These are phyloP conservation scores for Mucor irregularis DNA, from an alignment of 371 early-diverging fungal species.

Conservation along the genomic window DNA sequence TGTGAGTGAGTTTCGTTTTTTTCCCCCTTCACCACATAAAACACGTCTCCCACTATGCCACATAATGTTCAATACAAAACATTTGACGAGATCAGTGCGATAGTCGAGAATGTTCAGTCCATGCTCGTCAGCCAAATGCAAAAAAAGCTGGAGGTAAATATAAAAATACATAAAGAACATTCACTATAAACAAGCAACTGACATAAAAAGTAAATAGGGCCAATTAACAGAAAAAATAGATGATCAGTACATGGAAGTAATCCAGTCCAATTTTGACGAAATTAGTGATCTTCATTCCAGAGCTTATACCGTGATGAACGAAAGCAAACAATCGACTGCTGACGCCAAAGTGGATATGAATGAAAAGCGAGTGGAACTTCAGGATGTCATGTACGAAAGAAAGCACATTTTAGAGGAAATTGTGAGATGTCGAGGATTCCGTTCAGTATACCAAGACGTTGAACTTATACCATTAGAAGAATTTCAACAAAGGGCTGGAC, in stretches of 20 bases:
- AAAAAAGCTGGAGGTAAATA: constrained; percentile 10
- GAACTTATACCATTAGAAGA: constrained; percentile 45
- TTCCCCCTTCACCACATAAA: too few relatives aligned
- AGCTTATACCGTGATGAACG: constrained; percentile 22
- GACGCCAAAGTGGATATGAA: constrained; percentile 49
- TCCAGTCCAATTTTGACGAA: constrained; percentile 18
- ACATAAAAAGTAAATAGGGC: too few relatives aligned
- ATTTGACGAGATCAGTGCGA: constrained; percentile 6
- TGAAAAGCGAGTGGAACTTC: constrained; percentile 37
- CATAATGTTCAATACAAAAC: background rate
- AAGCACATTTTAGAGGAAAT: constrained; percentile 50
- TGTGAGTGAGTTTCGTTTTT: too few relatives aligned
- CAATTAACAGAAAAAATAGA: too few relatives aligned
- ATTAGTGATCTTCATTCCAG: constrained; percentile 33
- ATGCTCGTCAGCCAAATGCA: constrained; percentile 11
- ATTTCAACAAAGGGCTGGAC: constrained; percentile 33
- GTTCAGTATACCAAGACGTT: constrained; percentile 51
- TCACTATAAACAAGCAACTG: too few relatives aligned
- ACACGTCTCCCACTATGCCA: too few relatives aligned
- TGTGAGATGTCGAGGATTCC: constrained; percentile 44
- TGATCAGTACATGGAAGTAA: too few relatives aligned
- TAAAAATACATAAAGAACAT: too few relatives aligned
- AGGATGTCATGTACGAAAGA: constrained; percentile 51
- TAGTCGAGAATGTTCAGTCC: constrained; percentile 5
- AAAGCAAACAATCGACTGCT: constrained; percentile 42